phyloP scores from a whole-genome alignment of 768 basidiomycete species.

The Pisolithus orientalis region DNA sequence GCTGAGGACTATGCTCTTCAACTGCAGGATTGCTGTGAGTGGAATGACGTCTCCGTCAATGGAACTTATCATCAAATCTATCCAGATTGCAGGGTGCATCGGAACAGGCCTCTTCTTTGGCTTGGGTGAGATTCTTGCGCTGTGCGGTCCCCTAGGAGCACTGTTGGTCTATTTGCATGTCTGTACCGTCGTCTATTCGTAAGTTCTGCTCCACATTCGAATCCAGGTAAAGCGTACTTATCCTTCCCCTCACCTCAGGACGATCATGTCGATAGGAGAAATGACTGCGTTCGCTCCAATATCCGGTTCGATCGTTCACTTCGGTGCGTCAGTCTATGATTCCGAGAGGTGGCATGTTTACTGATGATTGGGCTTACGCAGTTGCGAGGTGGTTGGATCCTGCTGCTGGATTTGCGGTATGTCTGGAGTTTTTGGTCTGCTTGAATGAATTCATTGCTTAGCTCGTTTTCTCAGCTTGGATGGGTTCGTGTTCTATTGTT shows the following conservation, averaged over 20 bases:
- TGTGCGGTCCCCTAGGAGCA: constrained; percentile 23
- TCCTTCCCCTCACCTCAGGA: constrained; percentile 12
- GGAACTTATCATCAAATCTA: background rate
- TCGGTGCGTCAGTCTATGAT: constrained; percentile 10
- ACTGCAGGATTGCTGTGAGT: constrained; percentile 17
- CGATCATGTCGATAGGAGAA: constrained; percentile 24
- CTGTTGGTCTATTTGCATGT: constrained; percentile 24
- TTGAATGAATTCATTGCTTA: background rate
- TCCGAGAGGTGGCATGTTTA: background rate
- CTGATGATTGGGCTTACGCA: background rate
- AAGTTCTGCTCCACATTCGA: background rate
- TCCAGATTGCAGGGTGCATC: constrained; percentile 23
- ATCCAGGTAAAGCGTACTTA: background rate
- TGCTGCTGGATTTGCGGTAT: constrained; percentile 25
- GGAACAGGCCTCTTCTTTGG: constrained; percentile 28
- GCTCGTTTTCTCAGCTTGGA: constrained; percentile 11
- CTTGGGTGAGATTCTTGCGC: constrained; percentile 22
- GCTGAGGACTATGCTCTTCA: background rate
- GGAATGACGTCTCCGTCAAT: background rate
- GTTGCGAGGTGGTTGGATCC: constrained; percentile 29
- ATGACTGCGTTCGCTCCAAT: constrained; percentile 24
- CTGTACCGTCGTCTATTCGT: constrained; percentile 24
- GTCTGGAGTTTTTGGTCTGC: background rate
- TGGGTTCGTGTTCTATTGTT: constrained; percentile 12
- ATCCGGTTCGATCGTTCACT: constrained; percentile 23